Evolutionary conservation across 2,329 filamentous ascomycete species (phyloP).

Genomic region (Xylariales sp.): DNA sequence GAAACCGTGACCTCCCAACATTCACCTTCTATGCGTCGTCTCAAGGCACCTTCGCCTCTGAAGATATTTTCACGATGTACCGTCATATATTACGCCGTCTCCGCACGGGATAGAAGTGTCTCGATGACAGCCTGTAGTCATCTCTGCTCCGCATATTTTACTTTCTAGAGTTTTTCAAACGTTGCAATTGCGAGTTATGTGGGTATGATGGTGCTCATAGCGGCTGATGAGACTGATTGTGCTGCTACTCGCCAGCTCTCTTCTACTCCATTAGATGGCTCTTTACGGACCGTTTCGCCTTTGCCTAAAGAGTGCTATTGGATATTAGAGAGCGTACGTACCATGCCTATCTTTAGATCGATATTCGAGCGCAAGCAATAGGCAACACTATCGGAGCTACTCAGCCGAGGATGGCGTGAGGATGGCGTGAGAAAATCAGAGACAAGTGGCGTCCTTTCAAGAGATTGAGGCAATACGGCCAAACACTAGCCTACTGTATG

Average conservation of each 20-base stretch:
- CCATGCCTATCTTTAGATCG: neutral
- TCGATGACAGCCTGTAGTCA: too few relatives aligned
- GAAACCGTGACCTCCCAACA: neutral
- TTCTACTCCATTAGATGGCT: neutral
- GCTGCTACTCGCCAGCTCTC: neutral
- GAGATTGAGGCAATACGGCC: neutral
- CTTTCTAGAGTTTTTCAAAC: too few relatives aligned
- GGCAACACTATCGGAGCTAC: neutral
- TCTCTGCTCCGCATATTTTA: too few relatives aligned
- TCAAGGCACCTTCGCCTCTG: neutral
- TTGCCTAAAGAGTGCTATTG: neutral
- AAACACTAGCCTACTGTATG: neutral
- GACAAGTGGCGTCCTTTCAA: slow-evolving; percentile 1
- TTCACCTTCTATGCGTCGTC: too few relatives aligned
- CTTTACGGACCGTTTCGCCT: too few relatives aligned
- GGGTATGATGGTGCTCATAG: neutral
- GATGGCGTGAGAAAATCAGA: slow-evolving; percentile 6
- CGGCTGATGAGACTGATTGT: neutral
- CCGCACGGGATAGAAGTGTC: too few relatives aligned
- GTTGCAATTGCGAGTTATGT: neutral
- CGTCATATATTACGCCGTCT: too few relatives aligned
- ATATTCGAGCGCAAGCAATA: neutral
- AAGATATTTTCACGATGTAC: too few relatives aligned
- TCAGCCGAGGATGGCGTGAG: too few relatives aligned
- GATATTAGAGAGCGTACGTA: neutral